These are phyloP conservation scores for Linnemannia hyalina DNA, from an alignment of 192 early-diverging fungal species.

Conservation along the genomic window DNA sequence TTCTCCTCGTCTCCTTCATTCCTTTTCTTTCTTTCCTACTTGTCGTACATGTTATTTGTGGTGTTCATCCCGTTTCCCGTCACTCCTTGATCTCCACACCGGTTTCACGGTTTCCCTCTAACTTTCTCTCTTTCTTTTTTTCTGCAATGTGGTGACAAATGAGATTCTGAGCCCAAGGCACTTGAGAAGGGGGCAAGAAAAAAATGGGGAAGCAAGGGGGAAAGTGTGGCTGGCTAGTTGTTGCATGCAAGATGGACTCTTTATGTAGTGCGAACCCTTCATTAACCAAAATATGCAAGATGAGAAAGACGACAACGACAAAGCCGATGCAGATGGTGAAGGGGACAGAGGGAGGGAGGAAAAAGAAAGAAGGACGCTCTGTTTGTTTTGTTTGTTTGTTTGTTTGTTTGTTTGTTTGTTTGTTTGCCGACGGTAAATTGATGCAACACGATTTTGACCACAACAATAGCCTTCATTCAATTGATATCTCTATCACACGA, in stretches of 20 bases:
- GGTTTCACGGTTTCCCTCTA: background rate
- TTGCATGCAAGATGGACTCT: background rate
- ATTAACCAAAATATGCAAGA: background rate
- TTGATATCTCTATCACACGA: background rate
- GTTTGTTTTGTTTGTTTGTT: background rate
- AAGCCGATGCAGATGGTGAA: constrained; percentile 1
- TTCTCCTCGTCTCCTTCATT: background rate
- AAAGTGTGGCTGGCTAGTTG: background rate
- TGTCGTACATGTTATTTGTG: constrained; percentile 3
- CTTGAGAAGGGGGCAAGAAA: background rate
- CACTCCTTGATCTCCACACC: constrained; percentile 8
- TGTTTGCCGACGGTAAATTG: background rate
- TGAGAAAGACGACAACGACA: background rate
- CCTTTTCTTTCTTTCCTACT: background rate
- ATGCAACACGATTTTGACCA: background rate
- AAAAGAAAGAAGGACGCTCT: background rate
- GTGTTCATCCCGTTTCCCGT: background rate
- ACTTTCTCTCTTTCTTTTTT: background rate
- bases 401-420: background rate
- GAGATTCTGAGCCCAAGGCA: background rate
- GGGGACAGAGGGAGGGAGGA: background rate
- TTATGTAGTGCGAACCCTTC: background rate
- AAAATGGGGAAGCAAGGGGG: background rate
- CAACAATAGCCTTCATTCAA: background rate
- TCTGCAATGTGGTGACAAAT: constrained; percentile 1